Evolutionary conservation across 2,329 filamentous ascomycete species (phyloP).

Genomic region (Colletotrichum godetiae): DNA sequence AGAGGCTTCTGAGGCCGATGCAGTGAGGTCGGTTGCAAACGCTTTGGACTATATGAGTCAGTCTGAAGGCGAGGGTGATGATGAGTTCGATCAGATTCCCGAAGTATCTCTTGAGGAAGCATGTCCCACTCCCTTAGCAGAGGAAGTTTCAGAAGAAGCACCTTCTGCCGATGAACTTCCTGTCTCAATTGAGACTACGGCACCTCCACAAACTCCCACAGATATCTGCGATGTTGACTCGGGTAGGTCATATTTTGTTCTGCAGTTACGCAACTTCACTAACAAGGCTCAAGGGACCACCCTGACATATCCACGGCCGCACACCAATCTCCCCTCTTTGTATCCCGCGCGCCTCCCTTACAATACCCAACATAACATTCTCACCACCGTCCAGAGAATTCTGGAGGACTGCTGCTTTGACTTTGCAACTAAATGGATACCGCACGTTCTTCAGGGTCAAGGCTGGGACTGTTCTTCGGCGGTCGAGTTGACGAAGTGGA

Average conservation of each 20-base stretch:
- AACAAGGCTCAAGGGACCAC: background rate
- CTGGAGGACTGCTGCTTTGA: slow-evolving; percentile 54
- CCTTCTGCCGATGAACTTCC: background rate
- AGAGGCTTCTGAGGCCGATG: slow-evolving; percentile 44
- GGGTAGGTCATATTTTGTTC: background rate
- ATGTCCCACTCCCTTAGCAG: fast-evolving
- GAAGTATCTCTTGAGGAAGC: background rate
- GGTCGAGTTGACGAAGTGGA: slow-evolving; percentile 51
- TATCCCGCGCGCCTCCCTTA: slow-evolving; percentile 48
- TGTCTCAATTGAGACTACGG: background rate
- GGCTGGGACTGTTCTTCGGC: slow-evolving; percentile 48
- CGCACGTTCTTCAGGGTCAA: slow-evolving; percentile 41
- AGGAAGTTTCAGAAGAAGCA: background rate
- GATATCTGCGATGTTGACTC: background rate
- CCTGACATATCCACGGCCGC: background rate
- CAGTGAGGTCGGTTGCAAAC: slow-evolving; percentile 42
- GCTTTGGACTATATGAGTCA: slow-evolving; percentile 41
- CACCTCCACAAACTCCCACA: background rate
- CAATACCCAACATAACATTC: slow-evolving; percentile 48
- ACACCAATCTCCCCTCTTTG: slow-evolving; percentile 38
- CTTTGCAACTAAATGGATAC: slow-evolving; percentile 47
- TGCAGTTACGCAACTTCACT: background rate
- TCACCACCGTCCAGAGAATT: slow-evolving; percentile 47
- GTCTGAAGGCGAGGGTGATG: background rate
- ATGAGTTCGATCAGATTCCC: background rate